Base-by-base conservation (phyloP, 257 asterid genomes). In the Pogostemon cablin region DNA sequence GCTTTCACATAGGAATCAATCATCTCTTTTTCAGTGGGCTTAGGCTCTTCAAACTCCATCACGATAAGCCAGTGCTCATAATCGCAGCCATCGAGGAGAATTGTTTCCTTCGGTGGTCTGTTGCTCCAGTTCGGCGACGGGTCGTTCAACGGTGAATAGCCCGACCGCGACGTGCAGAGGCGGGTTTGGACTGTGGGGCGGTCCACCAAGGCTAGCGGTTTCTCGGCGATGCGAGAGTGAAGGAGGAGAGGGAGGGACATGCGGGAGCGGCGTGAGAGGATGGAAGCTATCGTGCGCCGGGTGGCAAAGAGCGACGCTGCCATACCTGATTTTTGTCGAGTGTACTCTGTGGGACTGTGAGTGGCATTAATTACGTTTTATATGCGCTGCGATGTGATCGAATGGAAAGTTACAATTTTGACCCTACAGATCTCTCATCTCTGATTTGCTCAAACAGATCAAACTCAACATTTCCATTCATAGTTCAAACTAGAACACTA, bases 71-170 rank as follows among this genome's bases (percentile, higher is more conserved):
- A 93, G 72, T 93, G 98, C 73, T 93, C 98, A 68, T 90, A 93
- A 56, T 90, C 98, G 68, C 98, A 93, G 41, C 97, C 98, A 57
- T 93, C 98, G 50, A 93, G 87, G 7, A 88, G 89, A 70, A 88
- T 86, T 67, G 96, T 88, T 78, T 93, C 95, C 81, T 87, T 90
- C 12, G 98, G 97, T 3, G 98, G 96, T 1, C 98, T 89, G 78
- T 93, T 93, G 84, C 97, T 90, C 97, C 97, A 91, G 81, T 93
- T 93, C 37, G 98, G 97, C 0, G 97, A 86, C 62, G 98, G 96
- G 84, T 93, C 96, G 69, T 93, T 93, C 63, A 93, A 62, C 9
- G 96, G 96, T 3, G 96, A 88, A 77, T 90, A 90, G 6, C 97
- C 98, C 60, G 95, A 78, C 11, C 86, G 81, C 62, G 96, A 75